Evolutionary conservation across 805 yeast species (phyloP), one percentile per base, ranked within the genome.

Genomic region (Priceomyces fermenticarens): DNA sequence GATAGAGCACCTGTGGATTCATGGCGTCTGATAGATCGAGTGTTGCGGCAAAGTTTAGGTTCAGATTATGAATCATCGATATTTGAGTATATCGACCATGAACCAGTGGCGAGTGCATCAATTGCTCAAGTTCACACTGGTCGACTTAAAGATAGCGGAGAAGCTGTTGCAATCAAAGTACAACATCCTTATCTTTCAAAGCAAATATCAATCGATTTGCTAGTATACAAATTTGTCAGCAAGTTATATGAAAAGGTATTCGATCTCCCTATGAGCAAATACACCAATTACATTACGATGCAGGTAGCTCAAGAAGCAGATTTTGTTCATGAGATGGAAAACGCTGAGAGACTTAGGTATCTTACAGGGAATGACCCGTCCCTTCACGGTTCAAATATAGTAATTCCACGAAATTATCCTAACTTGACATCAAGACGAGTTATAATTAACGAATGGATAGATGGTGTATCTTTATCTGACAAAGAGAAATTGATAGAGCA

Each of bases 41-140:
- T 69, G 2, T 56, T 81, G 43, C 53, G 46, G 11, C 48, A 46
- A 12, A 72, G 70, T 36, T 49, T 74, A 33, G 83, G 83, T 5
- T 36, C 41, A 0, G 48, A 70, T 47, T 77, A 76, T 55, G 57
- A 55, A 32, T 49, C 60, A 9, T 51, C 52, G 13, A 30, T 65
- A 0, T 80, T 80, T 48, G 57, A 58, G 1, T 45, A 46, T 6
- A 65, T 85, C 30, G 83, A 81, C 27, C 77, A 73, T 45, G 52
- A 36, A 1, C 87, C 91, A 1, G 65, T 83, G 12, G 93, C 91
- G 2, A 79, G 87, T 56, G 95, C 91, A 0, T 79, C 85, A 35
- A 72, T 83, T 46, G 88, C 88, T 0, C 89, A 83, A 52, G 88
- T 83, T 4, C 88, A 83, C 48, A 64, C 61, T 36, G 88, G 78